These are phyloP conservation scores for Viola odorata DNA, from an alignment of 345 rosid species.

Conservation along the genomic window DNA sequence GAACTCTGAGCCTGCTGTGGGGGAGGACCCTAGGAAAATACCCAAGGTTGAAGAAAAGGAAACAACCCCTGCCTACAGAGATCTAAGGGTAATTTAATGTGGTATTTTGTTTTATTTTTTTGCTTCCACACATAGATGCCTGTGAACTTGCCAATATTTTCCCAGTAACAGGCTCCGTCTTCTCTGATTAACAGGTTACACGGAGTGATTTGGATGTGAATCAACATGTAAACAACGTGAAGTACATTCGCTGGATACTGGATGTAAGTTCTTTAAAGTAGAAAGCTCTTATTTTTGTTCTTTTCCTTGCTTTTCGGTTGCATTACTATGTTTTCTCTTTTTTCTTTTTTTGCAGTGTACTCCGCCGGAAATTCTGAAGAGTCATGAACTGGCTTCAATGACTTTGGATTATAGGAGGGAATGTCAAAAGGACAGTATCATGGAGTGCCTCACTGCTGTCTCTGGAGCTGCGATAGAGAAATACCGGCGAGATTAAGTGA, in stretches of 20 bases:
- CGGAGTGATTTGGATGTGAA: conserved; percentile 98
- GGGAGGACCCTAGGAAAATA: conserved; percentile 82
- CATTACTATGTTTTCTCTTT: no score
- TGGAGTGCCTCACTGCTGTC: conserved; percentile 78
- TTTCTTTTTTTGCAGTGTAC: conserved; percentile 49
- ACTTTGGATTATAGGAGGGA: conserved; percentile 93
- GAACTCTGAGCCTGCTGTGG: conserved; percentile 60
- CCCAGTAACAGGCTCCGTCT: not conserved
- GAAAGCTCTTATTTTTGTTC: not conserved
- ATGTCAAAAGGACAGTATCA: conserved; percentile 83
- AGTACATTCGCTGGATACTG: conserved; percentile 94
- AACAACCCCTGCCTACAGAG: conserved; percentile 60
- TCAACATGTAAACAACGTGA: conserved; percentile 96
- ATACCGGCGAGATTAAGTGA: conserved; percentile 45
- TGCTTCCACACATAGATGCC: not conserved
- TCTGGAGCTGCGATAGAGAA: conserved; percentile 39
- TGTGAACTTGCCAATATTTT: not conserved
- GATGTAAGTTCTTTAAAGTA: conserved; percentile 44
- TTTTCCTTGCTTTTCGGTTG: not conserved
- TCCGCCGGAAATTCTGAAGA: conserved; percentile 77
- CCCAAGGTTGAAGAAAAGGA: conserved; percentile 71
- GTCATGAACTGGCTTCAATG: conserved; percentile 65
- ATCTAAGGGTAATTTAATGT: conserved; percentile 66
- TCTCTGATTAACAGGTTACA: conserved; percentile 55
- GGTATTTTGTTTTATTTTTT: not conserved